Base-by-base conservation (phyloP, 768 basidiomycete genomes). In the Candolleomyces aberdarensis region DNA sequence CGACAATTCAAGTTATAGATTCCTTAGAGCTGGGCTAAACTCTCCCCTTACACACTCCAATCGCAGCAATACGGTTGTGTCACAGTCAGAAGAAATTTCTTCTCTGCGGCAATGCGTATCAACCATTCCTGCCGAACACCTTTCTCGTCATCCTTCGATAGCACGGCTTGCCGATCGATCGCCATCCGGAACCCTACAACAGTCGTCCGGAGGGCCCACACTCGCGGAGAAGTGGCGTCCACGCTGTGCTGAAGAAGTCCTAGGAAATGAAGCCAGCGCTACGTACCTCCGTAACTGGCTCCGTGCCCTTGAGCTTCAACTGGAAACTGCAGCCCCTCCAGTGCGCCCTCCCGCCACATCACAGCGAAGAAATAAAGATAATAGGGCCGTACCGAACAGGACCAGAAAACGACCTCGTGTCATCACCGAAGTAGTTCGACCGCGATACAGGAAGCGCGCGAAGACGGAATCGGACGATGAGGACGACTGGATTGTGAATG, bases 181-280 rank as follows among this genome's bases (percentile, higher is more conserved):
- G 19, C 52, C 58, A 32, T 62, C 66, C 36, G 65, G 64, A 19
- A 62, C 62, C 41, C 43, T 44, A n/a, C 58, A 63, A 44, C 66
- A 63, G 9, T 66, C 71, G 22, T 66, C 75, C 44, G 75, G 79
- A 43, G 79, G 84, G 44, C 53, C 32, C 19, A 72, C 82, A 13
- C 96, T 94, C 92, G 74, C 81, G 19, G 84, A 88, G 50, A 88
- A 83, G 66, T 95, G 89, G 83, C 85, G 83, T 19, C 94, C 94
- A 26, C 80, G 79, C 56, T 75, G 80, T 46, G 92, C 92, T 13
- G 80, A 82, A 22, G 84, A 95, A 62, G 85, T 94, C 3, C 77
- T 96, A 0, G 92, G 92, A 7, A 95, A 94, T 67, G 86, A 91
- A 70, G 69, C 72, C 9, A 83, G 84, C 53, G 88, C 93, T 0